These are phyloP conservation scores for Capronia americana DNA, from an alignment of 2,329 filamentous ascomycete genomes.

Conservation along the genomic window DNA sequence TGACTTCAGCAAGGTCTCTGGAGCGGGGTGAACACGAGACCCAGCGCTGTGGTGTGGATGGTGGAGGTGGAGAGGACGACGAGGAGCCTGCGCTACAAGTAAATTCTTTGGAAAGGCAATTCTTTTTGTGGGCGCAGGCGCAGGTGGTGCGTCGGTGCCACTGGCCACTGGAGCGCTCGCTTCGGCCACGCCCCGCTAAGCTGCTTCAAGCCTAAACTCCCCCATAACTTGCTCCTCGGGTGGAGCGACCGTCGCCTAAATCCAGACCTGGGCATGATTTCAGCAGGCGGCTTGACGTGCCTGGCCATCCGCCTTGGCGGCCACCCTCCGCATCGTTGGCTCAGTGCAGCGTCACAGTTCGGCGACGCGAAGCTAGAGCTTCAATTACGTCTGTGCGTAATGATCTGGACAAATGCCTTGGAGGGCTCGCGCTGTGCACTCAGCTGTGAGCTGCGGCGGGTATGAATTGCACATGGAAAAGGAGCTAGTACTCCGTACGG, in stretches of 20 bases:
- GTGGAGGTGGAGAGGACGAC: not conserved
- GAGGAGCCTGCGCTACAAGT: not conserved
- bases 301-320: slow-evolving; percentile 12
- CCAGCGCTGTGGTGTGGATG: not conserved
- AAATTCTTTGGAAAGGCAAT: not conserved
- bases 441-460: not conserved
- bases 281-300: slow-evolving; percentile 5
- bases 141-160: not conserved
- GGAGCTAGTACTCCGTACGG: too few relatives aligned
- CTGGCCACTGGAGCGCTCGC: not conserved
- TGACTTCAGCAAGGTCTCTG: not conserved
- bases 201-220: not conserved
- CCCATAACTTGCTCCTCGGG: not conserved
- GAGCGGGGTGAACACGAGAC: not conserved
- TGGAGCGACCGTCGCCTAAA: slow-evolving; percentile 5
- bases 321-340: not conserved
- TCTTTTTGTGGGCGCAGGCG: not conserved
- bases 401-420: not conserved
- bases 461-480: not conserved
- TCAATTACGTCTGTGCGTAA: not conserved
- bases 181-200: not conserved
- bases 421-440: too few relatives aligned
- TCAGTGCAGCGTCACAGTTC: not conserved
- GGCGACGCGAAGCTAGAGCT: not conserved
- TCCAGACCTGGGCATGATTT: not conserved